phyloP scores from a whole-genome alignment of 2,329 filamentous ascomycete species.

The Penicillium sp. region DNA sequence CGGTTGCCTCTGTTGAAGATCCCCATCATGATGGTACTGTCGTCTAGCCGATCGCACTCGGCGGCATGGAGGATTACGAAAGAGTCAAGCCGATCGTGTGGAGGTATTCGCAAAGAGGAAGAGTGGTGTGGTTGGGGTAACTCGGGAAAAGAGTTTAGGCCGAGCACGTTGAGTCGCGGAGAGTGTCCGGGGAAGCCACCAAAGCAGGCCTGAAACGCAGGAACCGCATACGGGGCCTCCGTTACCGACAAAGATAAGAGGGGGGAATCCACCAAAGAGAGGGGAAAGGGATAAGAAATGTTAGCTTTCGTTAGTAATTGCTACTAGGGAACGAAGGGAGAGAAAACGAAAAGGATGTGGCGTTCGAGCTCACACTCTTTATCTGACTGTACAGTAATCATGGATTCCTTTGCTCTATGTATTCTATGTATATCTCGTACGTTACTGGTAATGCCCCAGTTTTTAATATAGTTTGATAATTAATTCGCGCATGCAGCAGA shows the following conservation, averaged over 20 bases:
- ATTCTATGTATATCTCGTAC: not conserved
- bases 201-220: constrained; percentile 10
- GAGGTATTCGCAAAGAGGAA: constrained; percentile 17
- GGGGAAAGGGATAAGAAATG: not conserved
- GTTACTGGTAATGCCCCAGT: no score
- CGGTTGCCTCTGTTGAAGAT: constrained; percentile 38
- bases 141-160: constrained; percentile 12
- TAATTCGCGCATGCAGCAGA: constrained; percentile 4
- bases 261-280: not conserved
- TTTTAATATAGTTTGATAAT: not conserved
- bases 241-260: constrained; percentile 14
- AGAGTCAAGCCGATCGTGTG: not conserved
- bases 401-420: not conserved
- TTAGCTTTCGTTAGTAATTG: not conserved
- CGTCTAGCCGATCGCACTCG: constrained; percentile 17
- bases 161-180: constrained; percentile 17
- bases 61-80: constrained; percentile 21
- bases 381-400: constrained; percentile 3
- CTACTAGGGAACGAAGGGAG: not conserved
- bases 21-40: constrained; percentile 35
- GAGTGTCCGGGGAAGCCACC: constrained; percentile 20
- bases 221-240: constrained; percentile 7
- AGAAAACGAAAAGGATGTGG: constrained; percentile 9
- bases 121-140: constrained; percentile 14
- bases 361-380: not conserved